Base-by-base conservation (phyloP, 2,329 filamentous ascomycete genomes). In the Canariomyces notabilis region DNA sequence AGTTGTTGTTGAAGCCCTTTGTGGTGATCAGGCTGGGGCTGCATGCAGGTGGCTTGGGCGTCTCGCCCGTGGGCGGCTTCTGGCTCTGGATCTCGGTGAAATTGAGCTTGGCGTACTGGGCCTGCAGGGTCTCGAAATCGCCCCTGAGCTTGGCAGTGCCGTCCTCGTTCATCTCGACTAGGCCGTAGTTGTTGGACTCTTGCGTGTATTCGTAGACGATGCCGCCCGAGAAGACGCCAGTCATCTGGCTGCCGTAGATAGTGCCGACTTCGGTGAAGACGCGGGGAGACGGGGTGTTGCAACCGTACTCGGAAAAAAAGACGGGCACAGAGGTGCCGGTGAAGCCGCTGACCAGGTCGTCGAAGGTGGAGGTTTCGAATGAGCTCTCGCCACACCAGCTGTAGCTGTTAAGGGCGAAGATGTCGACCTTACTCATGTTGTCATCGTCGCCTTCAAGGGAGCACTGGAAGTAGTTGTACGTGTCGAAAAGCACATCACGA, bases 291-390 rank as follows among this genome's bases (percentile, higher is more conserved):
- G 81, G 79, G 31, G 74, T 71, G 70, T 89, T 91, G 78, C 87
- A 91, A 50, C 87, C 87, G 58, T 76, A 85, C 62, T 93, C 87
- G 53, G 83, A 87, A 73, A 87, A 90, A 75, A 91, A 91, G 58
- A 90, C 74, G 23, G 87, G 87, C 31, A 89, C 76, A 14, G 82
- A 78, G 32, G 76, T 78, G 53, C 73, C 73, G 57, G 73, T 67
- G 71, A 91, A 89, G 63, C 82, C 78, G 2, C 69, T 63, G 38
- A 85, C 80, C 5, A 84, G 67, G 9, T 64, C 62, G 58, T 79
- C 65, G 61, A 82, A 85, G 33, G 73, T 70, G 7, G 76, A 74
- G 34, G 68, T 72, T 15, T 69, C 60, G 63, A 76, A 82, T 47
- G 69, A 75, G 42, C 77, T 78, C 26, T 73, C 66, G 31, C 70